These are phyloP conservation scores for Citrus australasica DNA, from an alignment of 345 rosid species.

Conservation along the genomic window DNA sequence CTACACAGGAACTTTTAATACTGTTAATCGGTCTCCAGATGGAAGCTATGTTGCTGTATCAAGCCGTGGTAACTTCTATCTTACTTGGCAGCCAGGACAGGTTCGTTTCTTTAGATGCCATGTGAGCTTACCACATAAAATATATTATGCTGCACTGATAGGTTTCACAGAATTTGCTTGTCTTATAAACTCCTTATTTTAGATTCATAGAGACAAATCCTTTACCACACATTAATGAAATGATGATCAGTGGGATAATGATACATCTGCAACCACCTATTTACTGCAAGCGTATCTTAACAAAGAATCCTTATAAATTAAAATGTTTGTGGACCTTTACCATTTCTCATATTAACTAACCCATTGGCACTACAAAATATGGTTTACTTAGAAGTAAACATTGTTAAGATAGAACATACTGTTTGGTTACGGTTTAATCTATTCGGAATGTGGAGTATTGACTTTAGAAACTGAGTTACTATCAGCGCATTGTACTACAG, in stretches of 20 bases:
- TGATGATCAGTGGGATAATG: neutral
- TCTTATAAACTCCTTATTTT: neutral
- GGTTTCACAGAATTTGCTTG: neutral
- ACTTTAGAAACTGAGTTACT: neutral
- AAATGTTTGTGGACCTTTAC: neutral
- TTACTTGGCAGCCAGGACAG: constrained; percentile 99
- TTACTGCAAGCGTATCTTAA: neutral
- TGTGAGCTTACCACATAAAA: neutral
- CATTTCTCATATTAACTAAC: neutral
- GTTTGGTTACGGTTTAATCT: neutral
- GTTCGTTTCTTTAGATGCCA: constrained; percentile 27
- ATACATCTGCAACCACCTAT: neutral
- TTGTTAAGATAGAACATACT: neutral
- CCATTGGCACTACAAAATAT: neutral
- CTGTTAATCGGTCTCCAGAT: constrained; percentile 89
- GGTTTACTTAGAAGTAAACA: neutral
- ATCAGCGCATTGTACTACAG: neutral
- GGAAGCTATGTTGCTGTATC: constrained; percentile 96
- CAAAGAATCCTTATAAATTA: neutral
- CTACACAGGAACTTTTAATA: constrained; percentile 89
- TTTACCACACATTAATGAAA: neutral
- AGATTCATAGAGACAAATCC: neutral
- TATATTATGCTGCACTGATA: neutral
- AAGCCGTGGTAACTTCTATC: constrained; percentile 94
- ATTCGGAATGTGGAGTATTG: neutral